Conservation (phyloP, 2,329 filamentous ascomycete genomes). For the Fusarium poae region DNA sequence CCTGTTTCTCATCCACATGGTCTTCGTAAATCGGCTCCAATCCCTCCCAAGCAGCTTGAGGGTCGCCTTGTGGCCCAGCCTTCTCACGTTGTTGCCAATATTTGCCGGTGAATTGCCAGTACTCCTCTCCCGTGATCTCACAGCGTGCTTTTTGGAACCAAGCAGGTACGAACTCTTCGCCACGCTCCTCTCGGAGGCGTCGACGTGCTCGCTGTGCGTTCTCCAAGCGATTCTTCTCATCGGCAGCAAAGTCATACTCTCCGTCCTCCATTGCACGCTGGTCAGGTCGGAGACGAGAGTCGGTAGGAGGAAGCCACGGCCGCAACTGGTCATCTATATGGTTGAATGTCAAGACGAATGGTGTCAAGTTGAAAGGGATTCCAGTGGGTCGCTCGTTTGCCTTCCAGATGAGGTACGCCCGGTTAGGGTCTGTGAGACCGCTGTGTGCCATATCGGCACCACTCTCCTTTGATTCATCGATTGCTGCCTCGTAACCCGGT, state of each 20-base stretch:
- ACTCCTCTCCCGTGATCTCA: slow-evolving; percentile 85
- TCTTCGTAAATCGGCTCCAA: slow-evolving; percentile 80
- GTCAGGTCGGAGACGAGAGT: slow-evolving; percentile 92
- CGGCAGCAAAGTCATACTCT: slow-evolving; percentile 92
- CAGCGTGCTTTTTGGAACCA: slow-evolving; percentile 86
- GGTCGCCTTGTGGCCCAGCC: slow-evolving; percentile 71
- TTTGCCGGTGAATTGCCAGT: slow-evolving; percentile 88
- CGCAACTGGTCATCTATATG: slow-evolving; percentile 86
- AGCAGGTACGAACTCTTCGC: slow-evolving; percentile 84
- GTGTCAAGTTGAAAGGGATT: slow-evolving; percentile 97
- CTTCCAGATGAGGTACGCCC: slow-evolving; percentile 94
- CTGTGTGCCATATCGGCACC: slow-evolving; percentile 58
- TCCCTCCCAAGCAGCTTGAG: slow-evolving; percentile 71
- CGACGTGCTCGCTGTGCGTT: slow-evolving; percentile 87
- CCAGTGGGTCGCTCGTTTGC: slow-evolving; percentile 82
- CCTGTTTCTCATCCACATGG: slow-evolving; percentile 31
- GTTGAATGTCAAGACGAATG: slow-evolving; percentile 95
- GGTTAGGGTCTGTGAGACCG: slow-evolving; percentile 73
- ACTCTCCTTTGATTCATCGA: slow-evolving; percentile 67
- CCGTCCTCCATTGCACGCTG: slow-evolving; percentile 99
- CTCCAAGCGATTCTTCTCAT: slow-evolving; percentile 94
- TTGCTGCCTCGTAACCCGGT: slow-evolving; percentile 84
- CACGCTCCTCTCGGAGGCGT: slow-evolving; percentile 77
- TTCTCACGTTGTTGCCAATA: slow-evolving; percentile 85
- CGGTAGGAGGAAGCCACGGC: slow-evolving; percentile 86